Evolutionary conservation across 2,329 filamentous ascomycete species (phyloP).

Genomic region (Thelonectria discophora): DNA sequence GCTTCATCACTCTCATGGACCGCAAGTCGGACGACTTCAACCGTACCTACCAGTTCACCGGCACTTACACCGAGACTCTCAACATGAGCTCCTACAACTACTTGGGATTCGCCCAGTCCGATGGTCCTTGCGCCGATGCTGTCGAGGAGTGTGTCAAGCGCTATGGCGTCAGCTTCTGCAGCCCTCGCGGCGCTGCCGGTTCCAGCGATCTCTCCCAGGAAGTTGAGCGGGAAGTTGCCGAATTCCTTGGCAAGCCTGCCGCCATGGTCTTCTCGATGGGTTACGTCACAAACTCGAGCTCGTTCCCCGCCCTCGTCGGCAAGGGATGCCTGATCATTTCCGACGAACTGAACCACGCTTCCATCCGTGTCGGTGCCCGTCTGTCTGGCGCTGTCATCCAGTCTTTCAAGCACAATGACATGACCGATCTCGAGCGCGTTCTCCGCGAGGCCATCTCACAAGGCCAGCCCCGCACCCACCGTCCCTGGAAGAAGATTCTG

Average conservation of each 20-base stretch:
- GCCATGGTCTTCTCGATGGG: conserved; percentile 99
- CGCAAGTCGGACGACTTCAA: conserved; percentile 93
- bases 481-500: conserved; percentile 98
- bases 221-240: conserved; percentile 87
- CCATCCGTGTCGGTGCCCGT: conserved; percentile 93
- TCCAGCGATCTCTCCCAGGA: conserved; percentile 88
- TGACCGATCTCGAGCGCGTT: conserved; percentile 83
- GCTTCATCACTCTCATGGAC: conserved; percentile 92
- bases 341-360: conserved; percentile 97
- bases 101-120: conserved; percentile 96
- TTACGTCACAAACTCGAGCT: conserved; percentile 92
- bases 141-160: conserved; percentile 86
- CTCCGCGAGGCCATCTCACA: conserved; percentile 94
- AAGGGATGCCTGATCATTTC: conserved; percentile 96
- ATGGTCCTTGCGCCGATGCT: conserved; percentile 93
- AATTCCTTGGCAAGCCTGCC: conserved; percentile 92
- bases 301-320: conserved; percentile 90
- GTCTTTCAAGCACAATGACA: conserved; percentile 98
- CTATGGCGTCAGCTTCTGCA: conserved; percentile 84
- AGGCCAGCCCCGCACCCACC: conserved; percentile 96
- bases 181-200: conserved; percentile 83
- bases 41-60: conserved; percentile 85
- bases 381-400: conserved; percentile 93
- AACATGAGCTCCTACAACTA: conserved; percentile 99
- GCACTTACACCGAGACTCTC: conserved; percentile 90